phyloP scores from a whole-genome alignment of 2,329 filamentous ascomycete species.

The Cadophora sp. region DNA sequence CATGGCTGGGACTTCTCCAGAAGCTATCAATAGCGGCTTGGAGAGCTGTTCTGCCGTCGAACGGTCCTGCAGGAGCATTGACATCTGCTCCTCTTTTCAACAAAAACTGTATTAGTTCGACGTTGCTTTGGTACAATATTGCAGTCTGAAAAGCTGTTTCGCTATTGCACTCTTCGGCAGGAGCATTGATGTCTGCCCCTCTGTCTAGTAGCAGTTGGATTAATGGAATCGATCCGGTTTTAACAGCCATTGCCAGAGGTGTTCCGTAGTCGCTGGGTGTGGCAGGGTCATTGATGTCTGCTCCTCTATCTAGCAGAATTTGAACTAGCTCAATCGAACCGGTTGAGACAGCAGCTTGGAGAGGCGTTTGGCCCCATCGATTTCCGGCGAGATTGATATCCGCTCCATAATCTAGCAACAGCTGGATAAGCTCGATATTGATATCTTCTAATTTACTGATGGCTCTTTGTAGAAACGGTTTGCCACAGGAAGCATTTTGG shows the following conservation, averaged over 20 bases:
- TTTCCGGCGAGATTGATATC: not conserved
- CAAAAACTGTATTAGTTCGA: conserved; percentile 24
- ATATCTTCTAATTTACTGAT: too few species aligned
- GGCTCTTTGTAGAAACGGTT: not conserved
- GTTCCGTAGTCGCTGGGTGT: not conserved
- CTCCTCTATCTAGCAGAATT: conserved; percentile 24
- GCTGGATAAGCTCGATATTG: not conserved
- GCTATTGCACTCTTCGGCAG: not conserved
- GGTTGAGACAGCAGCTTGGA: conserved; percentile 19
- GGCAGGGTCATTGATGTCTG: conserved; percentile 23
- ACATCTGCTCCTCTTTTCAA: conserved; percentile 25
- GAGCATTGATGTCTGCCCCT: conserved; percentile 27
- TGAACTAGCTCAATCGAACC: conserved; percentile 6
- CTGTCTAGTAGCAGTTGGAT: conserved; percentile 21
- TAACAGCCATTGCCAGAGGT: conserved; percentile 22
- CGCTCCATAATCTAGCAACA: conserved; percentile 7
- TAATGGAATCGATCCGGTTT: not conserved
- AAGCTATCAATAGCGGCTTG: conserved; percentile 21
- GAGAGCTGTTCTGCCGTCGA: conserved; percentile 28
- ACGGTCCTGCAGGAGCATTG: conserved; percentile 18
- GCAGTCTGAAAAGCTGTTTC: conserved; percentile 24
- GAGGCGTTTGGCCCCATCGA: conserved; percentile 9
- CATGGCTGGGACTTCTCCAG: not conserved
- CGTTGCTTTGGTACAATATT: conserved; percentile 4
- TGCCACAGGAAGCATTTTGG: not conserved